Evolutionary conservation across 176 grass and related monocot species (phyloP).

Genomic region (Saccharum officinarum): DNA sequence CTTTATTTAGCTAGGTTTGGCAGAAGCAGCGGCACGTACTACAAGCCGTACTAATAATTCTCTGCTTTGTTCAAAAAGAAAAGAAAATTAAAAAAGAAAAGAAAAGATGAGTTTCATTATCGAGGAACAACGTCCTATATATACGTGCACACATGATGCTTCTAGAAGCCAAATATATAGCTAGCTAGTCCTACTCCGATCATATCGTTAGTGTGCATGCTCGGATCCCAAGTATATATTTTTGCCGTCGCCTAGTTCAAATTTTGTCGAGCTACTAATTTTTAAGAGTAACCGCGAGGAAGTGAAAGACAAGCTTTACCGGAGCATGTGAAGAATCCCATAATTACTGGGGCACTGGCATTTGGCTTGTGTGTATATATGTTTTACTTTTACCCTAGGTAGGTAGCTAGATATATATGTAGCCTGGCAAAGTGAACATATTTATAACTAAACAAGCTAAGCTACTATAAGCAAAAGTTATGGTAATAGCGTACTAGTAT

Average conservation of each 20-base stretch:
- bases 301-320: constrained; percentile 37
- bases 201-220: neutral
- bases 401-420: neutral
- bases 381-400: constrained; percentile 31
- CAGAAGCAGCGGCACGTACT: neutral
- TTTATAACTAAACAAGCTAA: neutral
- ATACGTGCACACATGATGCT: neutral
- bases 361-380: neutral
- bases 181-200: neutral
- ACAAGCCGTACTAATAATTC: neutral
- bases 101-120: neutral
- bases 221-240: neutral
- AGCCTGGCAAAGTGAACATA: neutral
- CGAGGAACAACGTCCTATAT: neutral
- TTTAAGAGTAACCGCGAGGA: constrained; percentile 9
- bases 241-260: constrained; percentile 12
- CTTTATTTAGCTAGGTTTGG: neutral
- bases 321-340: constrained; percentile 13
- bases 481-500: neutral
- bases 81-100: neutral
- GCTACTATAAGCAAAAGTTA: neutral
- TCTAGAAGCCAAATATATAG: constrained; percentile 22
- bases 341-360: constrained; percentile 21
- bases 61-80: neutral
- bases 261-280: constrained; percentile 10